phyloP scores from a whole-genome alignment of 1,139 yeast species.

The Sugiyamaella japonica region DNA sequence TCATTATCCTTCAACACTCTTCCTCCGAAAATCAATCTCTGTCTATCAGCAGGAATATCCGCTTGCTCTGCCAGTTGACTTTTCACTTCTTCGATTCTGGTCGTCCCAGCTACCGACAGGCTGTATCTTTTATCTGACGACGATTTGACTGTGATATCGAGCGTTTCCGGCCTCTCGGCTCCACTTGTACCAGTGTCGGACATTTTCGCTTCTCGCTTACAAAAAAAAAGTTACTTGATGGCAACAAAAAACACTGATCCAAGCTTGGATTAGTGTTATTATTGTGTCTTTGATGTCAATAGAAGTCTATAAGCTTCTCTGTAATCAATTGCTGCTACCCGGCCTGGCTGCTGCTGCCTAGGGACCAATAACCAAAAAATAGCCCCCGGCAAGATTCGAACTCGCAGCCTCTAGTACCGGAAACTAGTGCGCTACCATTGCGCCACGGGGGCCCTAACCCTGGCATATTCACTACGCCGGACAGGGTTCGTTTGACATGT shows the following conservation, averaged over 20 bases:
- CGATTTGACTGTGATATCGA: slow-evolving; percentile 36
- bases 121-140: slow-evolving; percentile 82
- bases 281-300: background rate
- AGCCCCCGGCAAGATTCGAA: slow-evolving; percentile 17
- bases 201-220: background rate
- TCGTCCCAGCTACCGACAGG: slow-evolving; percentile 53
- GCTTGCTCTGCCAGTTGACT: slow-evolving; percentile 57
- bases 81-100: slow-evolving; percentile 70
- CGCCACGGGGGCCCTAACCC: slow-evolving; percentile 17
- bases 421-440: slow-evolving; percentile 16
- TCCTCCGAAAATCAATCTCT: slow-evolving; percentile 89
- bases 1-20: slow-evolving; percentile 86
- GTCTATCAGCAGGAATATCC: slow-evolving; percentile 70
- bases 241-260: no score
- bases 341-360: background rate
- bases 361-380: background rate
- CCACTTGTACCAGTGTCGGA: slow-evolving; percentile 1
- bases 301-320: slow-evolving; percentile 10
- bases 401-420: slow-evolving; percentile 17
- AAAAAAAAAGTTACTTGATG: background rate
- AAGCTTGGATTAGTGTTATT: background rate
- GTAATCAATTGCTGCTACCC: slow-evolving; percentile 3
- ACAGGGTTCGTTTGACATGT: background rate
- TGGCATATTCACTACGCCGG: slow-evolving; percentile 2
- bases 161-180: background rate